phyloP scores from a whole-genome alignment of 768 basidiomycete genomes.

The Boletus tylopilopsis region DNA sequence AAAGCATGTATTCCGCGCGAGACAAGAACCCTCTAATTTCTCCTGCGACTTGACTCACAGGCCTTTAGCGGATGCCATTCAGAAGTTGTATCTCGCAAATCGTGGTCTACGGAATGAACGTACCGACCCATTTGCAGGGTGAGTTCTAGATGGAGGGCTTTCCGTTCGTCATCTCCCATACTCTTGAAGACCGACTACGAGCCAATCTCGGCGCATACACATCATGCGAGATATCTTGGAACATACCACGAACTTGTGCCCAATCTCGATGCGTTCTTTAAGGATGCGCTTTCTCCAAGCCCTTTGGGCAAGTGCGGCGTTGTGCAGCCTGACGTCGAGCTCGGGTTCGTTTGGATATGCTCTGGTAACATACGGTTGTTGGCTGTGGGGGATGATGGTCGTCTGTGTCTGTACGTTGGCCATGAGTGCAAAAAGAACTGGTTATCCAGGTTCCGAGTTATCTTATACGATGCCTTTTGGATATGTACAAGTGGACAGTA shows the following conservation, averaged over 20 bases:
- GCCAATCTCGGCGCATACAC: not conserved
- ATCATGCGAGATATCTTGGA: constrained; percentile 13
- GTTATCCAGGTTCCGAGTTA: not conserved
- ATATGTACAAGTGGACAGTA: not conserved
- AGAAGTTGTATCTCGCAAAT: not conserved
- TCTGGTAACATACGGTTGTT: constrained; percentile 53
- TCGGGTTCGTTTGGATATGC: constrained; percentile 58
- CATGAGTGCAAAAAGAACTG: constrained; percentile 5
- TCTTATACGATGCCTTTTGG: no score
- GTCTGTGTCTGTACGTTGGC: constrained; percentile 49
- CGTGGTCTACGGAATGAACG: constrained; percentile 19
- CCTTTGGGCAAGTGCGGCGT: constrained; percentile 66
- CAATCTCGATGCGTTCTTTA: constrained; percentile 63
- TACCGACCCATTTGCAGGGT: constrained; percentile 91
- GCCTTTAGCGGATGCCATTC: constrained; percentile 44
- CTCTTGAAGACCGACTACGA: constrained; percentile 47
- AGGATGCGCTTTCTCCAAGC: constrained; percentile 61
- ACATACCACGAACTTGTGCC: constrained; percentile 66
- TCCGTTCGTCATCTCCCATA: constrained; percentile 48
- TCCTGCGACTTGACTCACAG: constrained; percentile 70
- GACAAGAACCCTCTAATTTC: constrained; percentile 82
- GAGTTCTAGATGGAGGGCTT: constrained; percentile 54
- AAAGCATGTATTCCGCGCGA: constrained; percentile 79
- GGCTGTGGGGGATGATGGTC: constrained; percentile 81
- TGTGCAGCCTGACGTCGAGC: constrained; percentile 56